phyloP scores from a whole-genome alignment of 192 early-diverging fungal species.

The Podila epigama region DNA sequence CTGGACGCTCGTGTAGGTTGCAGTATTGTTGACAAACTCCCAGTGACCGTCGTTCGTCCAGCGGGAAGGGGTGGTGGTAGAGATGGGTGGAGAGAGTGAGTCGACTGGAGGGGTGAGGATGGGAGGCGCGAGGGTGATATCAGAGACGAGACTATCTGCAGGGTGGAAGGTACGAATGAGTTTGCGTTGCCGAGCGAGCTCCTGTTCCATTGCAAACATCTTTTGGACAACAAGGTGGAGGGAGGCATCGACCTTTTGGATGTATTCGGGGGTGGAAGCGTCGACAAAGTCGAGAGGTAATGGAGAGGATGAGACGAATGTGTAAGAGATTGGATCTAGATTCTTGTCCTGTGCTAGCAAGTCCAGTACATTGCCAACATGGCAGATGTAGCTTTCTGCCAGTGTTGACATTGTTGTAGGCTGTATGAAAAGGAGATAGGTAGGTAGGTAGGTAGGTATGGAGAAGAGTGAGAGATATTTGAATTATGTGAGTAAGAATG shows the following conservation, averaged over 20 bases:
- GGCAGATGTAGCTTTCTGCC: conserved; percentile 37
- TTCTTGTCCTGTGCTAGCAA: conserved; percentile 34
- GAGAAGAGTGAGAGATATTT: not conserved
- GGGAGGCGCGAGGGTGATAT: conserved; percentile 31
- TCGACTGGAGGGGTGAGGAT: conserved; percentile 48
- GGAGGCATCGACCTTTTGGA: conserved; percentile 28
- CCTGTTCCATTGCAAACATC: conserved; percentile 35
- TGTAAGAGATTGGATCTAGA: conserved; percentile 18
- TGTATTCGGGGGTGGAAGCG: conserved; percentile 26
- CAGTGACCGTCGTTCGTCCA: conserved; percentile 28
- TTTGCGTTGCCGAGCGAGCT: conserved; percentile 17
- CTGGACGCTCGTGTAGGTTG: conserved; percentile 25
- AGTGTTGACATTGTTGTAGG: conserved; percentile 28
- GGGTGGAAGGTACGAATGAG: conserved; percentile 8
- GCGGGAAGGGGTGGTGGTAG: conserved; percentile 18
- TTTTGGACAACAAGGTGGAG: conserved; percentile 40
- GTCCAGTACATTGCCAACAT: conserved; percentile 39
- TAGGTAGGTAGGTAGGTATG: not conserved
- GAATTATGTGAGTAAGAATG: not conserved
- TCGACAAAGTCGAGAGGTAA: conserved; percentile 46
- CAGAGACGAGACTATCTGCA: conserved; percentile 7
- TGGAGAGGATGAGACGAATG: conserved; percentile 23
- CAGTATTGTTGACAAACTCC: conserved; percentile 38
- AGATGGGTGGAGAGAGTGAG: conserved; percentile 30
- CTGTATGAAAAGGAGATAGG: not conserved